A percentile compares a stretch with the other conserved stretches of the same genome.
phyloP scores from a whole-genome alignment of 2,329 filamentous ascomycete genomes.

The Penicillium sclerotiorum region DNA sequence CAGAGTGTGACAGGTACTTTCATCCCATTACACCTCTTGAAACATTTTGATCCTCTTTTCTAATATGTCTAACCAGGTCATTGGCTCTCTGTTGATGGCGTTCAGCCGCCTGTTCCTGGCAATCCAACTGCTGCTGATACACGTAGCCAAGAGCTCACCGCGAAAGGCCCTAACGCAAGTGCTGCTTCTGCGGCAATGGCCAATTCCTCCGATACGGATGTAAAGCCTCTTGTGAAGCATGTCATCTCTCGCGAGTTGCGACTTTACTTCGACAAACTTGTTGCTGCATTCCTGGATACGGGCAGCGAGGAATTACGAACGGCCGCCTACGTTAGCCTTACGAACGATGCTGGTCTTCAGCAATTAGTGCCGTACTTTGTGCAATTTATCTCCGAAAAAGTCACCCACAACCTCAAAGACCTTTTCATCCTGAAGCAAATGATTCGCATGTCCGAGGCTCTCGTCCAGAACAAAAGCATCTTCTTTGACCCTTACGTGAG shows the following conservation, averaged over 20 bases:
- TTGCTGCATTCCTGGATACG: constrained; percentile 83
- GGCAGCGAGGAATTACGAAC: constrained; percentile 82
- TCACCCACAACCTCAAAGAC: constrained; percentile 90
- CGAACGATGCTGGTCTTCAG: constrained; percentile 88
- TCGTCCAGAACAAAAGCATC: constrained; percentile 80
- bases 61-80: constrained; percentile 63
- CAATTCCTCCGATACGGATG: constrained; percentile 78
- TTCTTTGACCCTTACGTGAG: constrained; percentile 70
- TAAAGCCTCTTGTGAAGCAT: constrained; percentile 93
- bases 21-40: not conserved
- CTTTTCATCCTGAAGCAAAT: constrained; percentile 86
- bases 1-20: constrained; percentile 81
- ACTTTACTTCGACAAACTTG: constrained; percentile 95
- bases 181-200: constrained; percentile 79
- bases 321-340: constrained; percentile 81
- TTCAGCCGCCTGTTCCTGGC: constrained; percentile 93
- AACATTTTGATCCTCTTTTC: not conserved
- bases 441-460: constrained; percentile 83
- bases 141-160: constrained; percentile 78
- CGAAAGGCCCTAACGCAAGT: constrained; percentile 88
- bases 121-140: constrained; percentile 89
- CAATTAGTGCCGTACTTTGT: constrained; percentile 96
- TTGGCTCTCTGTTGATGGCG: constrained; percentile 96
- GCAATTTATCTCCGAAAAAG: constrained; percentile 92
- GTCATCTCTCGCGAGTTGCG: constrained; percentile 94